A percentile compares a stretch with the other conserved stretches of the same genome.
These are phyloP conservation scores for Iodosphaeria phyllophila DNA, from an alignment of 2,329 filamentous ascomycete species.

Conservation along the genomic window DNA sequence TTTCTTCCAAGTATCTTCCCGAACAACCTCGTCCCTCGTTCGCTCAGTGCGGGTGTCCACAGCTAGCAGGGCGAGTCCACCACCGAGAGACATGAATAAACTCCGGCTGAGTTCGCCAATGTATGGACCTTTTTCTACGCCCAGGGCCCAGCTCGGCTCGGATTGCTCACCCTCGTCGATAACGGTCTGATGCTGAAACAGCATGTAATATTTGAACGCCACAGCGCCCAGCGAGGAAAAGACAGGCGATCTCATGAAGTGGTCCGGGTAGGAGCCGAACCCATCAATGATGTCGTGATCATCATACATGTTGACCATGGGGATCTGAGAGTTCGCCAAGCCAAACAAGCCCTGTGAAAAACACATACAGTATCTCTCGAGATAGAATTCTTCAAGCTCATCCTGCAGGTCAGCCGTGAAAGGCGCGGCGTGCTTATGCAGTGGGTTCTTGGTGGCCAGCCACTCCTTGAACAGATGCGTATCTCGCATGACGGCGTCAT, in stretches of 20 bases:
- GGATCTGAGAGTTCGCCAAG: constrained; percentile 85
- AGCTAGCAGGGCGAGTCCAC: constrained; percentile 63
- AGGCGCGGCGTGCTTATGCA: constrained; percentile 59
- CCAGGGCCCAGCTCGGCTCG: constrained; percentile 85
- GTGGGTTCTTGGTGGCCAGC: constrained; percentile 61
- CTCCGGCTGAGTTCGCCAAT: constrained; percentile 75
- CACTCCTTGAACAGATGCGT: constrained; percentile 66
- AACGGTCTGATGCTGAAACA: constrained; percentile 93
- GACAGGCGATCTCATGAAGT: constrained; percentile 79
- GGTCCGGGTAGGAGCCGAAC: constrained; percentile 80
- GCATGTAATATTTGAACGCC: constrained; percentile 96
- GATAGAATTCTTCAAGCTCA: constrained; percentile 75
- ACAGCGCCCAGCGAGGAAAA: constrained; percentile 80
- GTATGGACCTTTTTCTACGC: constrained; percentile 65
- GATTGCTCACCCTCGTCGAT: constrained; percentile 59
- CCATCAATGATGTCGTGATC: constrained; percentile 88
- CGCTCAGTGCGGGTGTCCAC: constrained; percentile 86
- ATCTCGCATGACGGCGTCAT: constrained; percentile 63
- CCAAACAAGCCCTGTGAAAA: constrained; percentile 90
- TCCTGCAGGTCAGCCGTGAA: constrained; percentile 72
- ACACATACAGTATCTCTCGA: constrained; percentile 81
- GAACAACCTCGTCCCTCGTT: constrained; percentile 63
- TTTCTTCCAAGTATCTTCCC: constrained; percentile 64
- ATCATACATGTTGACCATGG: constrained; percentile 97
- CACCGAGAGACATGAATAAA: constrained; percentile 68